Base-by-base conservation (phyloP, 1,284 basidiomycete species). In the Cryptococcus sp. region DNA sequence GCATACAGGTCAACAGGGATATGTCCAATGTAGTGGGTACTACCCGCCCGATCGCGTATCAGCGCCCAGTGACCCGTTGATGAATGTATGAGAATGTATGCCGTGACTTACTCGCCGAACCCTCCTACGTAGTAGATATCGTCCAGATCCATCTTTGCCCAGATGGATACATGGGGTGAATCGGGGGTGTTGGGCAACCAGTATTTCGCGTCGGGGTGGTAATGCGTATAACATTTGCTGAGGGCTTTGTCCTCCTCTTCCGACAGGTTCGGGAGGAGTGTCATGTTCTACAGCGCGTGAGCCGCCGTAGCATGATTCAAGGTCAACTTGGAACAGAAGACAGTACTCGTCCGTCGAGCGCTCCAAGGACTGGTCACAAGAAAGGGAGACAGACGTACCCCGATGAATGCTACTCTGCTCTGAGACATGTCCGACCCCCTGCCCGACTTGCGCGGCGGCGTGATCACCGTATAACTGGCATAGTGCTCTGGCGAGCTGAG, bases 111-210 rank as follows among this genome's bases (percentile, higher is more conserved):
- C 83, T 82, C 83, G 40, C 85, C 86, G 66, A 87, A 87, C 4
- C 86, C 86, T 20, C 86, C 86, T 8, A 87, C 84, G 65, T 85
- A 87, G 72, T 87, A 87, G 20, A 87, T 78, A 55, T 80, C 82
- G 80, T 84, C 60, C 5, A 72, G 57, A 25, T 73, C 71, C 23
- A 79, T 67, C 22, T 69, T 65, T 2, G 75, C 75, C 78, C 78
- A 80, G 15, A 70, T 60, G 0, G 71, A 65, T 3, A 61, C 50
- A 59, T 77, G 77, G 8, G 78, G 73, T 20, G 68, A 63, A 19
- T 62, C 57, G 5, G 56, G 47, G 23, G 59, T 59, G 20, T 53
- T 62, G 0, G 78, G 78, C 25, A 77, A 54, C 78, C 78, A 80
- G 47, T 57, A 65, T 44, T 65, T 65, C 1, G 73, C 68, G 60